Conservation (phyloP, 495 filamentous ascomycete genomes). For the Astrothelium subdiscretum region DNA sequence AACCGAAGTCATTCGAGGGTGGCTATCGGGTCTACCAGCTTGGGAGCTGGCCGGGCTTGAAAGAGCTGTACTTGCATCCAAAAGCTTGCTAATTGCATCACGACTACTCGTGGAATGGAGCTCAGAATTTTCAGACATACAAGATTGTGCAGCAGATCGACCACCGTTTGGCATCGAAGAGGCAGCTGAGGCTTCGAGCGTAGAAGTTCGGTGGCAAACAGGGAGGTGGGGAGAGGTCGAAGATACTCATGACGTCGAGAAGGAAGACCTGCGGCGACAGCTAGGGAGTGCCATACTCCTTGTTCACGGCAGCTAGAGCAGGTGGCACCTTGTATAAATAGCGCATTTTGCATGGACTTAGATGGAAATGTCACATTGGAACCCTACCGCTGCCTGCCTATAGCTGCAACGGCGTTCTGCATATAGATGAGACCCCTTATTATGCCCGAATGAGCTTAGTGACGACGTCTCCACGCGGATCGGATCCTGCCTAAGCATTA, state of each 20-base stretch:
- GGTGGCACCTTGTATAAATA: not conserved
- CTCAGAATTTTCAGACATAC: slow-evolving; percentile 41
- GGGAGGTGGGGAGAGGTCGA: slow-evolving; percentile 91
- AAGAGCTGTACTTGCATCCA: slow-evolving; percentile 67
- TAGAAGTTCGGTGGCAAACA: slow-evolving; percentile 89
- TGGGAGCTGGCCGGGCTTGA: slow-evolving; percentile 84
- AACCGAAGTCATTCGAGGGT: slow-evolving; percentile 60
- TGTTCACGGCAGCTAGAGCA: slow-evolving; percentile 28
- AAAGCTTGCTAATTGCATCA: slow-evolving; percentile 69
- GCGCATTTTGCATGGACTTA: not conserved
- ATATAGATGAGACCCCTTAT: too few species aligned
- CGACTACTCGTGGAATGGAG: slow-evolving; percentile 84
- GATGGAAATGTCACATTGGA: not conserved
- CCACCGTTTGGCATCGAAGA: slow-evolving; percentile 51
- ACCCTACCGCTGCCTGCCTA: not conserved
- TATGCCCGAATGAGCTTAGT: too few species aligned
- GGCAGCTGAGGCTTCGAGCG: slow-evolving; percentile 61
- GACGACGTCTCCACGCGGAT: too few species aligned
- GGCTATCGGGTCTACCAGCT: slow-evolving; percentile 57
- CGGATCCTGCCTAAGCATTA: too few species aligned
- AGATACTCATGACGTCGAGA: slow-evolving; percentile 95
- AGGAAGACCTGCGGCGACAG: slow-evolving; percentile 80
- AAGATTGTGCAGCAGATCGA: slow-evolving; percentile 25
- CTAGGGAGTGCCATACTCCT: slow-evolving; percentile 75
- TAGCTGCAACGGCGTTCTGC: not conserved